Conservation (phyloP, 805 yeast genomes). For the Debaryomyces tyrocola region DNA sequence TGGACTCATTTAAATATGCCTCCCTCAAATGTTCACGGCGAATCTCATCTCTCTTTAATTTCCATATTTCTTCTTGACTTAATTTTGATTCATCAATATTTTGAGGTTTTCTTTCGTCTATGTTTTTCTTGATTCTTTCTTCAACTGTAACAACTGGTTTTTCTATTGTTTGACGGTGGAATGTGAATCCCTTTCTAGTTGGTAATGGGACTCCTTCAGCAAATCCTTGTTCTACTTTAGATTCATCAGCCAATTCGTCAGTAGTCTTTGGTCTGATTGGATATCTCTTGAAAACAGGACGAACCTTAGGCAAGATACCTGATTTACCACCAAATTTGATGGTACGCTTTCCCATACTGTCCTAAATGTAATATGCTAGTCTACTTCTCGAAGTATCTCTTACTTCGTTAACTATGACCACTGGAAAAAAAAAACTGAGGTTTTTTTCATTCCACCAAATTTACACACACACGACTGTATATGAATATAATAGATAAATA, state of each 20-base stretch:
- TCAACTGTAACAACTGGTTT: constrained; percentile 59
- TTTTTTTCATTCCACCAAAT: background rate
- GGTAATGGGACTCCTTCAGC: constrained; percentile 74
- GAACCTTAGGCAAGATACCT: constrained; percentile 78
- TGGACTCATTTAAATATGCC: constrained; percentile 56
- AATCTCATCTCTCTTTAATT: constrained; percentile 54
- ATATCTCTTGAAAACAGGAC: constrained; percentile 66
- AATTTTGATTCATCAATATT: constrained; percentile 32
- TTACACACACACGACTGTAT: background rate
- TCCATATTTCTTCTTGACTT: constrained; percentile 43
- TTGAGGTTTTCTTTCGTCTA: constrained; percentile 41
- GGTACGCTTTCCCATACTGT: constrained; percentile 48
- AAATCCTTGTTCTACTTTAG: constrained; percentile 57
- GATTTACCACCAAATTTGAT: constrained; percentile 63
- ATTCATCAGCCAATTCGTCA: constrained; percentile 41
- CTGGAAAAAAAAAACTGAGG: background rate
- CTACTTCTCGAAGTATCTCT: too few species aligned
- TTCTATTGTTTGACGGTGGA: constrained; percentile 54
- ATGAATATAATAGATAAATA: background rate
- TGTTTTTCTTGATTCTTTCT: constrained; percentile 56
- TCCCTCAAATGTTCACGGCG: constrained; percentile 72
- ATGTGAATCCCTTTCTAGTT: constrained; percentile 43
- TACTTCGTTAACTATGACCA: too few species aligned
- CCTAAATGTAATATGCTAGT: too few species aligned
- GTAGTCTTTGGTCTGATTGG: constrained; percentile 56